Evolutionary conservation across 2,329 filamentous ascomycete genomes (phyloP), one percentile per base, ranked within the genome.

Genomic region (Fusarium praegraminearum): DNA sequence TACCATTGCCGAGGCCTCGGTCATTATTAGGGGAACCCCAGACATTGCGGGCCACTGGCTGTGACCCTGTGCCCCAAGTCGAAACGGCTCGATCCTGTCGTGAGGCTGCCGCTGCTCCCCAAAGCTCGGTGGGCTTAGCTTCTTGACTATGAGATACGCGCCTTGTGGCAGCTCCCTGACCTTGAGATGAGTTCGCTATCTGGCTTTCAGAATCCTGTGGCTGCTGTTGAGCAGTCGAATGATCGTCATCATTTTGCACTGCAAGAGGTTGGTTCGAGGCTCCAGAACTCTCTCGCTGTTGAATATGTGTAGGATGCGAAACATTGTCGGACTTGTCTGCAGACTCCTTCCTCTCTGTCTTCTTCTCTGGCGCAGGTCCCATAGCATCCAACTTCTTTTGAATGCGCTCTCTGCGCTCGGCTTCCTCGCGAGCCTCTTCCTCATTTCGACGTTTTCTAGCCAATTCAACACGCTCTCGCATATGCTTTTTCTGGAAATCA

Each of bases 1-100:
- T 93, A 44, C 92, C 92, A 76, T 94, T 94, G 5, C 92, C 92
- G 22, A 94, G 88, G 13, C 88, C 89, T 56, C 89, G 86, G 70
- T 92, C 89, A 72, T 87, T 90, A 57, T 88, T 88, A n/a, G 89
- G 90, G 44, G 91, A 88, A 20, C 89, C 91, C 92, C 92, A 94
- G 20, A 94, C 90, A 75, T 91, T 93, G 49, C 86, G 83, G 15
- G 83, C 78, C 13, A 81, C 68, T 45, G 82, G 80, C 49, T 84
- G 85, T 38, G 80, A 76, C 22, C 76, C 76, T 30, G 80, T 74
- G 30, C 80, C 80, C 87, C 88, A 90, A 2, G 83, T 79, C 13
- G 83, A 77, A 54, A 50, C 67, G 15, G 83, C 84, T 47, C 84
- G 81, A 22, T 89, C 86, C 26, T 83, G 69, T 46, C 83, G 81